A percentile compares a stretch with the other conserved stretches of the same genome.
phyloP scores from a whole-genome alignment of 2,329 filamentous ascomycete genomes.

The Alternaria metachromatica region DNA sequence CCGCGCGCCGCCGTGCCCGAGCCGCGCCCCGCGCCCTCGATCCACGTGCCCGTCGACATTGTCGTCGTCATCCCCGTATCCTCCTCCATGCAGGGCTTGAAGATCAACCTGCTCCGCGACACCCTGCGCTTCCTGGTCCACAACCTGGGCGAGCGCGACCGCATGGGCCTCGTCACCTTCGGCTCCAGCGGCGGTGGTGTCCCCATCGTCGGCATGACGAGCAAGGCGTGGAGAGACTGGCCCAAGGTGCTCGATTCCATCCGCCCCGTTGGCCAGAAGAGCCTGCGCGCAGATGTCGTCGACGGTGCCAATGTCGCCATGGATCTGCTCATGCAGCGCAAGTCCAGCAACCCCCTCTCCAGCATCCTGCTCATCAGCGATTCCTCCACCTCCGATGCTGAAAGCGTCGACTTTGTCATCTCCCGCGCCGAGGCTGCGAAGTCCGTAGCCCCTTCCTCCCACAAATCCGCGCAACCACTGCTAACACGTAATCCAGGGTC shows the following conservation, averaged over 20 bases:
- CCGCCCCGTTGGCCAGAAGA: conserved; percentile 94
- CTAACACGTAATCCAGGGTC: conserved; percentile 64
- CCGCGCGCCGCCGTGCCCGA: conserved; percentile 56
- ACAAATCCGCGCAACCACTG: background rate
- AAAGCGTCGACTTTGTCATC: conserved; percentile 97
- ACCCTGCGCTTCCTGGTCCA: conserved; percentile 90
- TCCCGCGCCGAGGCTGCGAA: conserved; percentile 97
- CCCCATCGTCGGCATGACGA: conserved; percentile 97
- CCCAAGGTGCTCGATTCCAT: conserved; percentile 84
- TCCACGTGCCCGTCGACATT: conserved; percentile 92
- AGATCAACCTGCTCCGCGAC: conserved; percentile 92
- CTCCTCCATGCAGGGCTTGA: conserved; percentile 98
- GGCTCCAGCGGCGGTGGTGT: conserved; percentile 93
- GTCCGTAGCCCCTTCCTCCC: conserved; percentile 58
- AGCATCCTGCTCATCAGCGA: conserved; percentile 97
- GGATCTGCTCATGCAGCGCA: conserved; percentile 97
- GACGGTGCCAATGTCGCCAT: conserved; percentile 98
- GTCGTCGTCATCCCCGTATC: conserved; percentile 97
- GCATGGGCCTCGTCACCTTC: conserved; percentile 97
- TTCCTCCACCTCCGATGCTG: conserved; percentile 89
- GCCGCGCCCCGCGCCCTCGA: conserved; percentile 58
- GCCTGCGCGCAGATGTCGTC: conserved; percentile 92
- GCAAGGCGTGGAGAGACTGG: conserved; percentile 94
- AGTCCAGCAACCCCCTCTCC: conserved; percentile 92
- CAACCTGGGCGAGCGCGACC: conserved; percentile 87